Evolutionary conservation across 805 yeast species (phyloP).

Genomic region (Cyberlindnera meyerae): DNA sequence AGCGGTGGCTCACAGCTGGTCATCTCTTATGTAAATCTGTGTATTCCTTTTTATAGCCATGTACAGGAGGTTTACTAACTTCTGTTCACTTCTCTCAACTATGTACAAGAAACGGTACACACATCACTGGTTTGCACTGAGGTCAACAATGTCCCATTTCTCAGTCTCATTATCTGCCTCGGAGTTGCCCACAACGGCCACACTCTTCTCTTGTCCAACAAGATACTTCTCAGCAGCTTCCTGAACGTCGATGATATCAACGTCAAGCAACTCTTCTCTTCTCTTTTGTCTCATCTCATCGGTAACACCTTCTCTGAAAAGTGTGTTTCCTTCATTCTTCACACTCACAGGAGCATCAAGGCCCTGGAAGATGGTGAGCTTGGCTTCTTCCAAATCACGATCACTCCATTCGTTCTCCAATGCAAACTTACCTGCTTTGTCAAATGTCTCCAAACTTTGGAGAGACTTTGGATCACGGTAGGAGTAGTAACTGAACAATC

Average conservation of each 20-base stretch:
- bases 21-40: no score
- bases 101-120: no score
- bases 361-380: conserved; percentile 83
- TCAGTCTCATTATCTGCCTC: conserved; percentile 6
- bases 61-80: no score
- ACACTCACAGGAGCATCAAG: conserved; percentile 87
- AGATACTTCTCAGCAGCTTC: conserved; percentile 67
- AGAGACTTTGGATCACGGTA: conserved; percentile 91
- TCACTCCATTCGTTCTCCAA: conserved; percentile 48
- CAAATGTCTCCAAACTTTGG: conserved; percentile 59
- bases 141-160: conserved; percentile 21
- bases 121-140: conserved; percentile 10
- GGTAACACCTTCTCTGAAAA: conserved; percentile 64
- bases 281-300: conserved; percentile 77
- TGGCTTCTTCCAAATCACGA: conserved; percentile 79
- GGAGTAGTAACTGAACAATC: conserved; percentile 76
- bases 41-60: no score
- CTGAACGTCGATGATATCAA: conserved; percentile 54
- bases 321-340: conserved; percentile 65
- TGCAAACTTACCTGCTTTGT: conserved; percentile 46
- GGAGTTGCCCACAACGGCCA: conserved; percentile 42
- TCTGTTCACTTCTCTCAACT: no score
- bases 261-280: conserved; percentile 68
- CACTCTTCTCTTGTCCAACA: conserved; percentile 26
- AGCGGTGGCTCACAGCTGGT: no score